Percentiles rank a stretch among this genome's conserved stretches.
These are phyloP conservation scores for Globisporangium takayamanum DNA, from an alignment of 352 stramenopile species.

Conservation along the genomic window DNA sequence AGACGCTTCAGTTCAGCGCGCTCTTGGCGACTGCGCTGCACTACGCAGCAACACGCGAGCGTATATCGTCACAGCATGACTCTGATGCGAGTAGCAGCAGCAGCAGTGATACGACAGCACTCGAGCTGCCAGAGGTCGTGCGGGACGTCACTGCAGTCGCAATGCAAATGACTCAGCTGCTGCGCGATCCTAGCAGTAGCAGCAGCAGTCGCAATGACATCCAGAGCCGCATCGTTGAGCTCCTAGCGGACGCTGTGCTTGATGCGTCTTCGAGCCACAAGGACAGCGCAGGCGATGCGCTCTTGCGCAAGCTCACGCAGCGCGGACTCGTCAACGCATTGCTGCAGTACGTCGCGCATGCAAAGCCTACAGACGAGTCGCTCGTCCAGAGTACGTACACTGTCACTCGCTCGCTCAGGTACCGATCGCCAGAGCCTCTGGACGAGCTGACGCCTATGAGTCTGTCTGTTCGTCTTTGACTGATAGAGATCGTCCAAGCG, in stretches of 20 bases:
- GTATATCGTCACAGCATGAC: neutral
- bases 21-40: slow-evolving; percentile 8
- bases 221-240: slow-evolving; percentile 5
- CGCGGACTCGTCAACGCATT: slow-evolving; percentile 6
- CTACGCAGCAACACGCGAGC: neutral
- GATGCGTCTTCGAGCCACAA: neutral
- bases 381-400: slow-evolving; percentile 9
- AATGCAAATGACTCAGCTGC: neutral
- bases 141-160: neutral
- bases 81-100: neutral
- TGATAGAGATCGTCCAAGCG: slow-evolving; percentile 21
- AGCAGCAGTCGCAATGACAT: neutral
- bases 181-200: neutral
- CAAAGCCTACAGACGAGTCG: neutral
- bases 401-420: neutral
- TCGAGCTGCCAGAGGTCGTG: neutral
- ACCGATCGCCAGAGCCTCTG: too few species aligned
- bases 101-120: neutral
- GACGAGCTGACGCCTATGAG: neutral
- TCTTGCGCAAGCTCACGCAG: slow-evolving; percentile 1
- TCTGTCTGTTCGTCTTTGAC: neutral
- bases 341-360: slow-evolving; percentile 10
- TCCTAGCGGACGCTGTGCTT: slow-evolving; percentile 1
- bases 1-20: slow-evolving; percentile 7
- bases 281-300: neutral